Conservation (phyloP, 257 asterid genomes). For the Solanum etuberosum region DNA sequence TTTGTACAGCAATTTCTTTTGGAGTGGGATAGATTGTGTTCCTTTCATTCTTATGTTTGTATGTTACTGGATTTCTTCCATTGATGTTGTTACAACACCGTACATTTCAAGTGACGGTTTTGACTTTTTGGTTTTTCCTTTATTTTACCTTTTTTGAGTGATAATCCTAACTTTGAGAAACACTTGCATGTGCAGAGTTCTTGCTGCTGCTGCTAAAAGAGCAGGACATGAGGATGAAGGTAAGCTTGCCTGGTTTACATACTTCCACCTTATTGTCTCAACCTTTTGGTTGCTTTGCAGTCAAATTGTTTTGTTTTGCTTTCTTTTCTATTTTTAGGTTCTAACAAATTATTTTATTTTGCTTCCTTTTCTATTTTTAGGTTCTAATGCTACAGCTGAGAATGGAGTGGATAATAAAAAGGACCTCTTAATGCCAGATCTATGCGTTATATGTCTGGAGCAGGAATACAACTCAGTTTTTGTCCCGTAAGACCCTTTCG, state of each 20-base stretch:
- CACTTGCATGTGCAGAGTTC: slow-evolving; percentile 50
- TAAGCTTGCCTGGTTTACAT: slow-evolving; percentile 8
- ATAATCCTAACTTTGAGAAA: neutral
- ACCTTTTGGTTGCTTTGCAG: neutral
- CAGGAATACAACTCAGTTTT: slow-evolving; percentile 92
- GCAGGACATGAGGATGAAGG: slow-evolving; percentile 68
- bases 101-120: neutral
- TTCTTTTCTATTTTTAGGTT: slow-evolving; percentile 22
- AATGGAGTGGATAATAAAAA: slow-evolving; percentile 38
- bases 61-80: neutral
- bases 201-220: slow-evolving; percentile 80
- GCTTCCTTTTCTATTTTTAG: slow-evolving; percentile 18
- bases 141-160: neutral
- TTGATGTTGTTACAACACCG: neutral
- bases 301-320: neutral
- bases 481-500: slow-evolving; percentile 65
- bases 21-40: neutral
- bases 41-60: neutral
- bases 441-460: slow-evolving; percentile 94
- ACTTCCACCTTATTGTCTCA: neutral
- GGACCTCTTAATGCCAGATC: slow-evolving; percentile 59
- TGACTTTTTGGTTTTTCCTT: neutral
- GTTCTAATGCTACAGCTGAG: slow-evolving; percentile 41
- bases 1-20: neutral
- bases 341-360: slow-evolving; percentile 8